Base-by-base conservation (phyloP, 352 stramenopile genomes). In the Phytophthora fragariaefolia region DNA sequence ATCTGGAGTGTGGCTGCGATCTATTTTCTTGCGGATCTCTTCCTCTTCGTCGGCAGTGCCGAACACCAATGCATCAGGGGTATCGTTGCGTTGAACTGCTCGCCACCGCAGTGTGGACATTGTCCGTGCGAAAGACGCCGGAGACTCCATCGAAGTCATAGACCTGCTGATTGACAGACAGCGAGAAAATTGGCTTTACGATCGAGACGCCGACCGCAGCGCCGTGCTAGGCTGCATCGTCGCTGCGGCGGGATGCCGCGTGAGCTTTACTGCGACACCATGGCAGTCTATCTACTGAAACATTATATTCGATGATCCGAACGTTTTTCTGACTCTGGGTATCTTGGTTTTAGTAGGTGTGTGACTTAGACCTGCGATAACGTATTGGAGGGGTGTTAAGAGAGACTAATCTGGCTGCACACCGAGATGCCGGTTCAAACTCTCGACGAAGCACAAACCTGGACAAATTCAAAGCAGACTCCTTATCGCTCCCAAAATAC, bases 181-280 rank as follows among this genome's bases (percentile, higher is more conserved):
- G 40, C 40, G 18, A 7, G 40, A 9, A 27, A 12, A 24, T 36
- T n/a, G n/a, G n/a, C n/a, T n/a, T n/a, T n/a, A n/a, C 36, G 26
- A 51, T 20, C 28, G 34, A 38, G 38, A 18, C 4, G 26, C n/a
- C 27, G 30, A 58, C 22, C 30, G 40, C 22, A 30, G 17, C 30
- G 45, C 45, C 13, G 45, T 22, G 45, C 30, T 13, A 32, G 46
- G 26, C 48, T 26, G 48, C 48, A n/a, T 24, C 48, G 18, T 47
- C 40, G n/a, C 48, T 34, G 27, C 48, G n/a, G 48, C 48, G n/a
- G 23, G 51, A 30, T 20, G 34, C 17, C 18, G 53, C 53, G 53
- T 60, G 53, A 60, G 53, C 53, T 60, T 60, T 60, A 40, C 53
- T 60, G 53, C 53, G 10, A 18, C 6, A 28, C 28, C 18, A 43